A percentile compares a stretch with the other conserved stretches of the same genome.
phyloP scores from a whole-genome alignment of 805 yeast species.

The Torulaspora delbrueckii region DNA sequence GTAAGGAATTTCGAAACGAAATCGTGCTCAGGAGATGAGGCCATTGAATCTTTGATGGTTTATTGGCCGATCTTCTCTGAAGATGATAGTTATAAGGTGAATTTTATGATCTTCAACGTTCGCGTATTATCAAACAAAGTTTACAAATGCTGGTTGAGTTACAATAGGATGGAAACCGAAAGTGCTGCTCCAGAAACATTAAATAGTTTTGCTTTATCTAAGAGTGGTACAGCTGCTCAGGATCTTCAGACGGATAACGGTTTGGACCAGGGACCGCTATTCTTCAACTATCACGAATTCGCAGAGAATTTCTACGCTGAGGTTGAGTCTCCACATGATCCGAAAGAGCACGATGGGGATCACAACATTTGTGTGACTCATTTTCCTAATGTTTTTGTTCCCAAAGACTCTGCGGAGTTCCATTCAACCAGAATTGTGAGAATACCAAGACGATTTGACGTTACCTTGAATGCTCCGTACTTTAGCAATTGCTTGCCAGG shows the following conservation, averaged over 20 bases:
- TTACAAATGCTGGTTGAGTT: not conserved
- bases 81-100: not conserved
- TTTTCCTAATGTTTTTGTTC: slow-evolving; percentile 55
- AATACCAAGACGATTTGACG: slow-evolving; percentile 50
- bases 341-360: slow-evolving; percentile 29
- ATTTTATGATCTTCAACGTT: too few species aligned
- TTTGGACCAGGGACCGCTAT: slow-evolving; percentile 31
- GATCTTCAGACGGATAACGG: slow-evolving; percentile 20
- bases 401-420: slow-evolving; percentile 30
- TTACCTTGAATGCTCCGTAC: slow-evolving; percentile 43
- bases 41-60: slow-evolving; percentile 1
- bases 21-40: slow-evolving; percentile 36
- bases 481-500: slow-evolving; percentile 58
- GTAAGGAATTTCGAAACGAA: slow-evolving; percentile 48
- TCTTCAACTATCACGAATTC: slow-evolving; percentile 69
- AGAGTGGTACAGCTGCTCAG: slow-evolving; percentile 10
- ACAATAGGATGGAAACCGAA: not conserved
- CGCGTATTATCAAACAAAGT: not conserved
- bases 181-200: slow-evolving; percentile 7
- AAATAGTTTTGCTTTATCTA: slow-evolving; percentile 13
- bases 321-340: slow-evolving; percentile 9
- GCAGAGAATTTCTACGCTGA: slow-evolving; percentile 35
- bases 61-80: not conserved
- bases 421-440: slow-evolving; percentile 54
- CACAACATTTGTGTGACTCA: slow-evolving; percentile 52